phyloP scores from a whole-genome alignment of 192 early-diverging fungal genomes.

The Backusella tarrabulga region DNA sequence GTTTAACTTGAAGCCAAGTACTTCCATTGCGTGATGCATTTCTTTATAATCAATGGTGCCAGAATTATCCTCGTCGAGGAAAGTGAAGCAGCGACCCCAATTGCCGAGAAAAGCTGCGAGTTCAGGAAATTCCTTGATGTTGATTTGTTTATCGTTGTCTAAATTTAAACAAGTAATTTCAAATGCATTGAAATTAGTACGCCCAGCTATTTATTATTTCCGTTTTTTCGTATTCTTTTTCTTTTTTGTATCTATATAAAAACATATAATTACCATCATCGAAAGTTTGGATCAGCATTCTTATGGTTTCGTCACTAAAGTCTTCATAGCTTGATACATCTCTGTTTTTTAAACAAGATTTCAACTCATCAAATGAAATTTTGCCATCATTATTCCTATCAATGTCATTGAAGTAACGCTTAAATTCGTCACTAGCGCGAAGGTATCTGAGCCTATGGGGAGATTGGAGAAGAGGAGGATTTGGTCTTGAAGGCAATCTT shows the following conservation, averaged over 20 bases:
- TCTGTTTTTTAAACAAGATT: neutral
- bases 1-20: neutral
- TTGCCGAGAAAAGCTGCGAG: neutral
- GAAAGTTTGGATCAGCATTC: neutral
- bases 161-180: neutral
- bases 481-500: neutral
- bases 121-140: neutral
- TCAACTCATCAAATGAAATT: neutral
- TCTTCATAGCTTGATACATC: neutral
- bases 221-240: neutral
- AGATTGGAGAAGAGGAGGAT: neutral
- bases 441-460: neutral
- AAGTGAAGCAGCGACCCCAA: slow-evolving; percentile 1
- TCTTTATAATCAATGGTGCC: slow-evolving; percentile 1
- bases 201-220: neutral
- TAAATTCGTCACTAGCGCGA: neutral
- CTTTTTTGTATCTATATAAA: neutral
- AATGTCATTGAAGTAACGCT: neutral
- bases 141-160: neutral
- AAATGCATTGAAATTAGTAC: neutral
- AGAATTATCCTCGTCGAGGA: neutral
- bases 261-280: neutral
- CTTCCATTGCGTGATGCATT: slow-evolving; percentile 6
- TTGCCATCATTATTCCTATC: neutral
- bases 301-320: slow-evolving; percentile 2